Base-by-base conservation (phyloP, 208 protist genomes). In the Leishmania major region DNA sequence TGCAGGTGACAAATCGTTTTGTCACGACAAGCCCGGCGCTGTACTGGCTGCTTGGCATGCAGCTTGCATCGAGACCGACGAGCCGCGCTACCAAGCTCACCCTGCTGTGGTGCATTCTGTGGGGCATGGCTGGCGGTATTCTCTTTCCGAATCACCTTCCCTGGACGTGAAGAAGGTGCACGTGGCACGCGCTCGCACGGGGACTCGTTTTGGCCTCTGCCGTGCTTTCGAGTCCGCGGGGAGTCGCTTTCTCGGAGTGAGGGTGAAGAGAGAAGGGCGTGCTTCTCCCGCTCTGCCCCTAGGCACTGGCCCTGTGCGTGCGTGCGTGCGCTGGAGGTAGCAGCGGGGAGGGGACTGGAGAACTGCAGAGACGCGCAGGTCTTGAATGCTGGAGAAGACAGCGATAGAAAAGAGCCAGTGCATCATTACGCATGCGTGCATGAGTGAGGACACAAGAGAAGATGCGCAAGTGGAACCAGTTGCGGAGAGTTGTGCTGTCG, bases 1-100 rank as follows among this genome's bases (percentile, higher is more conserved):
- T 97, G 13, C 92, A 97, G 78, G 94, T 97, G 15, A 89, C 89
- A 28, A 97, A 92, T 78, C 88, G 94, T 5, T 95, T 97, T 75
- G 66, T 96, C 47, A 90, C 92, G 86, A 84, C 87, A 2, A 90
- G 86, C 67, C 94, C 94, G 6, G 91, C 92, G 4, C 75, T 96
- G 15, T 95, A 92, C 86, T 93, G 89, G 87, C 71, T 96, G 60
- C 78, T 85, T 45, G 90, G 88, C 35, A 40, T 79, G 72, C 89
- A 94, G 83, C 55, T 94, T 77, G 87, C 89, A n/a, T 53, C 51
- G 66, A 70, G 82, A 43, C 91, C 88, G 40, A 77, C 60, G 78
- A 79, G 77, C 62, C 53, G 70, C 1, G 37, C 85, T 7, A 92
- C 86, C 75, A 74, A 88, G 64, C 59, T 91, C 17, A 87, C 92